phyloP scores from a whole-genome alignment of 2,329 filamentous ascomycete species.

The Huntiella moniliformis region DNA sequence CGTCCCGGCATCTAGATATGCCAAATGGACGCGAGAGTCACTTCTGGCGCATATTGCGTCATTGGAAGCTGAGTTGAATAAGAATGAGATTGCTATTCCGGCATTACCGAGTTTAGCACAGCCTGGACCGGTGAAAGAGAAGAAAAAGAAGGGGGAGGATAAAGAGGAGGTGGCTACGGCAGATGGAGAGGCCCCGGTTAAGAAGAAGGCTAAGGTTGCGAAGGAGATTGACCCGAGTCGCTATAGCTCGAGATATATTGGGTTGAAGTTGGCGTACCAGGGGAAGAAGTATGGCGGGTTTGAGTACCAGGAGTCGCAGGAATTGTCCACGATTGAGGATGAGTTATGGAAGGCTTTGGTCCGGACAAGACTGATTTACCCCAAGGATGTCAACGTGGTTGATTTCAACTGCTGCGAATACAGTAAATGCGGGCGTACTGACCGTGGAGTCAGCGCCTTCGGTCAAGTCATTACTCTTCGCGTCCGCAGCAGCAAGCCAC shows the following conservation, averaged over 20 bases:
- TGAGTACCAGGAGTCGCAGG: constrained; percentile 61
- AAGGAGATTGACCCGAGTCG: constrained; percentile 53
- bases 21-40: constrained; percentile 46
- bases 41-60: constrained; percentile 49
- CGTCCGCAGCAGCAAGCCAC: constrained; percentile 60
- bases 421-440: constrained; percentile 86
- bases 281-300: constrained; percentile 85
- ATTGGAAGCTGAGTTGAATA: constrained; percentile 46
- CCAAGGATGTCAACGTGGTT: constrained; percentile 41
- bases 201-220: constrained; percentile 22
- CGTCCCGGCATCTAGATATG: constrained; percentile 29
- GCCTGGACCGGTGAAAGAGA: constrained; percentile 4
- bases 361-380: constrained; percentile 65
- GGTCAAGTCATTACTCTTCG: constrained; percentile 79
- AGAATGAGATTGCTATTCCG: constrained; percentile 12
- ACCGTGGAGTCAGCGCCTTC: constrained; percentile 86
- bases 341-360: constrained; percentile 81
- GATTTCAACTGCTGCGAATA: constrained; percentile 78
- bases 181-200: constrained; percentile 10
- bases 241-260: constrained; percentile 70
- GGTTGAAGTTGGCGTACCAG: constrained; percentile 84
- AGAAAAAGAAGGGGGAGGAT: constrained; percentile 8
- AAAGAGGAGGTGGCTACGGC: not conserved
- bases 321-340: constrained; percentile 72
- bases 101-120: constrained; percentile 8